phyloP scores from a whole-genome alignment of 129 eudicot genomes.

The Lonicera japonica region DNA sequence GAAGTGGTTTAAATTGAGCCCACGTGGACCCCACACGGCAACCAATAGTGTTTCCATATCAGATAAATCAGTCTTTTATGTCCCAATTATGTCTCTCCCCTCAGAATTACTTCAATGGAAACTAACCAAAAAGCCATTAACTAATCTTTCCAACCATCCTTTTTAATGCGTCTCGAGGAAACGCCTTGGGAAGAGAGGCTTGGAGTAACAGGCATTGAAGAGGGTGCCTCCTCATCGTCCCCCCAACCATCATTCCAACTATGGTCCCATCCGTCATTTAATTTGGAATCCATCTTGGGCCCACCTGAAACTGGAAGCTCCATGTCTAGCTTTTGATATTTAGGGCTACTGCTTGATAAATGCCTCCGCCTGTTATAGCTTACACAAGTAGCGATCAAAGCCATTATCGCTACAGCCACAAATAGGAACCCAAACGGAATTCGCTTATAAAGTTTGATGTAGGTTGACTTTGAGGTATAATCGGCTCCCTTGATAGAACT shows the following conservation, averaged over 20 bases:
- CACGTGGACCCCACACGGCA: not conserved
- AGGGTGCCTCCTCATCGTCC: conserved; percentile 91
- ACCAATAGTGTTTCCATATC: too few relatives aligned
- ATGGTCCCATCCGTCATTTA: conserved; percentile 68
- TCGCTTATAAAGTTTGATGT: conserved; percentile 25
- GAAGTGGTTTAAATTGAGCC: not conserved
- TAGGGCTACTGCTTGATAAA: conserved; percentile 30
- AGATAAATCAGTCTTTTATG: too few relatives aligned
- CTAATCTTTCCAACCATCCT: conserved; percentile 88
- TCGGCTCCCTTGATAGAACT: conserved; percentile 28
- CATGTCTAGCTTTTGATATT: conserved; percentile 60
- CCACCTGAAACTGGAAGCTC: conserved; percentile 61
- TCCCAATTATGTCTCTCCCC: too few relatives aligned
- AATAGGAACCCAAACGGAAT: conserved; percentile 33
- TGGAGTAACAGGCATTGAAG: conserved; percentile 73
- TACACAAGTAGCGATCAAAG: conserved; percentile 30
- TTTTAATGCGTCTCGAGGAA: conserved; percentile 59
- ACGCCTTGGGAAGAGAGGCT: conserved; percentile 66
- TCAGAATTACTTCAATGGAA: too few relatives aligned
- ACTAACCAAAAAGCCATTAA: not conserved
- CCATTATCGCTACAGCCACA: conserved; percentile 33
- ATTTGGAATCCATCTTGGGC: conserved; percentile 28
- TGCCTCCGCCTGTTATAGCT: conserved; percentile 29
- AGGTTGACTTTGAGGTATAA: conserved; percentile 24
- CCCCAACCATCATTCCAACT: conserved; percentile 90